These are phyloP conservation scores for Nectriaceae sp. DNA, from an alignment of 2,329 filamentous ascomycete species.

Conservation along the genomic window DNA sequence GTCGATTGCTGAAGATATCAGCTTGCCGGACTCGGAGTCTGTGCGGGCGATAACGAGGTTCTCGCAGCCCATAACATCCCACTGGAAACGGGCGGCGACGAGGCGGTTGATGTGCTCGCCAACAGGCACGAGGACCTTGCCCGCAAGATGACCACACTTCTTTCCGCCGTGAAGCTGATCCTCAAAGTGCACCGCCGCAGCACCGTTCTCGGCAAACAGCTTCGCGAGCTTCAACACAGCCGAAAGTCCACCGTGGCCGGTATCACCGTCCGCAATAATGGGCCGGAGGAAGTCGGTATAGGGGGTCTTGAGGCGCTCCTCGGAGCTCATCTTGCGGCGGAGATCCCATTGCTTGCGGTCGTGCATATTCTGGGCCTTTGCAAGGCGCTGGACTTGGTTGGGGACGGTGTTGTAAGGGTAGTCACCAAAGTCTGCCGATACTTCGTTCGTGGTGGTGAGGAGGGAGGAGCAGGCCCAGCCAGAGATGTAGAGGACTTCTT, in stretches of 20 bases:
- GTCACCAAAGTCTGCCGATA: constrained; percentile 96
- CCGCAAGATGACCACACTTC: constrained; percentile 95
- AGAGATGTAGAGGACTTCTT: constrained; percentile 94
- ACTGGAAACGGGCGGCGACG: constrained; percentile 90
- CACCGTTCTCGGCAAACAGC: constrained; percentile 95
- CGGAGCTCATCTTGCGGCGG: constrained; percentile 73
- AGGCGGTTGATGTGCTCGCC: constrained; percentile 97
- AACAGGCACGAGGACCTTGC: constrained; percentile 91
- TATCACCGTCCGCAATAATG: constrained; percentile 95
- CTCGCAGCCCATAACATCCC: constrained; percentile 96
- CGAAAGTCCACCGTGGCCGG: constrained; percentile 88
- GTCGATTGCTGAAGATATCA: constrained; percentile 89
- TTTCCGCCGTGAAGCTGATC: constrained; percentile 98
- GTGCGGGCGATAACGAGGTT: constrained; percentile 94
- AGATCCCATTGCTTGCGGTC: constrained; percentile 94
- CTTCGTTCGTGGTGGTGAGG: constrained; percentile 92
- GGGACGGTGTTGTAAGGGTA: constrained; percentile 99
- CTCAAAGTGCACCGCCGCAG: constrained; percentile 95
- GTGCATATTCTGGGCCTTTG: constrained; percentile 96
- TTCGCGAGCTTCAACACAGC: constrained; percentile 96
- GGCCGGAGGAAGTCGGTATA: constrained; percentile 92
- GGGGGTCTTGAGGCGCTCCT: constrained; percentile 72
- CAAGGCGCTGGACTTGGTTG: constrained; percentile 93
- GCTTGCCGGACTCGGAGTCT: constrained; percentile 89
- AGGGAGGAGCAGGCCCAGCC: constrained; percentile 97